Percentiles rank a stretch among this genome's conserved stretches.
These are phyloP conservation scores for Pichia sp. DNA, from an alignment of 1,139 yeast genomes.

Conservation along the genomic window DNA sequence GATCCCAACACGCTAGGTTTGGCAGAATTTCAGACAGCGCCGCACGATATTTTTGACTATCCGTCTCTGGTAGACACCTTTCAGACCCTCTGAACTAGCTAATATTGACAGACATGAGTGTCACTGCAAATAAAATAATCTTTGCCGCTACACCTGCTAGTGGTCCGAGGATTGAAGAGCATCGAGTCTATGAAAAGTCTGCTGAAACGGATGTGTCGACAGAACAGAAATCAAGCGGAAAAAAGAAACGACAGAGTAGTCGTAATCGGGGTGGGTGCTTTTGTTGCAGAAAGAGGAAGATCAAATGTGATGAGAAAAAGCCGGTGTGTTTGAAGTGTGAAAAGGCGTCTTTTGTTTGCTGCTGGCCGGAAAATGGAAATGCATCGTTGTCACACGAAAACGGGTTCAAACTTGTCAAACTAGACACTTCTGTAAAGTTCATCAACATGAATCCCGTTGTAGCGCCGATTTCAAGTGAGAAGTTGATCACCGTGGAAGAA, in stretches of 20 bases:
- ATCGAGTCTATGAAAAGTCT: neutral
- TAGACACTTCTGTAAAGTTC: neutral
- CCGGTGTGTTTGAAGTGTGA: conserved; percentile 14
- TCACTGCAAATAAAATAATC: neutral
- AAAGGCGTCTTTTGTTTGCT: conserved; percentile 7
- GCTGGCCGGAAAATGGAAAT: conserved; percentile 14
- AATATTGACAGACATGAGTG: neutral
- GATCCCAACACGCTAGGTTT: neutral
- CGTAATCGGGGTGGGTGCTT: conserved; percentile 15
- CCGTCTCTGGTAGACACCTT: neutral
- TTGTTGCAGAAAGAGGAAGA: conserved; percentile 18
- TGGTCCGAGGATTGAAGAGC: neutral
- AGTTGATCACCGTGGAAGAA: neutral
- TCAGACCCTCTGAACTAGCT: neutral
- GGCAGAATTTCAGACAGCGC: neutral
- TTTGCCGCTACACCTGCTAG: neutral
- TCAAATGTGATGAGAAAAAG: conserved; percentile 16
- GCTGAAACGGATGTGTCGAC: neutral
- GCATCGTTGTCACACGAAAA: conserved; percentile 13
- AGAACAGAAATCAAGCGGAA: neutral
- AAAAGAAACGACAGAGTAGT: neutral
- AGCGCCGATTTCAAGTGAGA: neutral
- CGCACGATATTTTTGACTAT: neutral
- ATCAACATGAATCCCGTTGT: conserved; percentile 3
- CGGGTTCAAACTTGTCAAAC: conserved; percentile 7